These are phyloP conservation scores for Purpureocillium lavendulum DNA, from an alignment of 2,329 filamentous ascomycete genomes.

Conservation along the genomic window DNA sequence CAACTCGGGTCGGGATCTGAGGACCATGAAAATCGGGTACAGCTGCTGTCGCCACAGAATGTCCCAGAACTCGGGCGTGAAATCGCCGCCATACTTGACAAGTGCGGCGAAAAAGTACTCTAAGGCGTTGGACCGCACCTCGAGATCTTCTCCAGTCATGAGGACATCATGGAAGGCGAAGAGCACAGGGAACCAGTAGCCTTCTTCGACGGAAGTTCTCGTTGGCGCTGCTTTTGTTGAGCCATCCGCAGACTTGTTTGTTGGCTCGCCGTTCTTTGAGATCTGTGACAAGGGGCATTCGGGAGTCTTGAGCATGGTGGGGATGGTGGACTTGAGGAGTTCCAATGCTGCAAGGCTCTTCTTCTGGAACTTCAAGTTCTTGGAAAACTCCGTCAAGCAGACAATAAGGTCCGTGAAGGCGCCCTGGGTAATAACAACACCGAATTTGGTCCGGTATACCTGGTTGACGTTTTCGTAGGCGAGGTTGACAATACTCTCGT, in stretches of 20 bases:
- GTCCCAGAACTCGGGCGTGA: constrained; percentile 94
- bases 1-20: constrained; percentile 95
- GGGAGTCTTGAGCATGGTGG: constrained; percentile 89
- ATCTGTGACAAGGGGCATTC: constrained; percentile 83
- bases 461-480: constrained; percentile 95
- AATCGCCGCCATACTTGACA: constrained; percentile 81
- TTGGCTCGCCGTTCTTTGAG: constrained; percentile 26
- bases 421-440: constrained; percentile 90
- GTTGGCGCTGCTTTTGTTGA: constrained; percentile 46
- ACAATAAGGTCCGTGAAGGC: constrained; percentile 95
- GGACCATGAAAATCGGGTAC: constrained; percentile 96
- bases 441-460: constrained; percentile 92
- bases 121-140: constrained; percentile 83
- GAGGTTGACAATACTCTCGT: constrained; percentile 92
- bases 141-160: constrained; percentile 97
- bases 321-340: constrained; percentile 84
- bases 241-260: constrained; percentile 32
- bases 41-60: constrained; percentile 94
- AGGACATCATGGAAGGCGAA: constrained; percentile 98
- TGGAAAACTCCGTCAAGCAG: constrained; percentile 95
- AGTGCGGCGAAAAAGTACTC: constrained; percentile 96
- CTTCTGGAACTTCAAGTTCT: constrained; percentile 98
- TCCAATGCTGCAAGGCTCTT: constrained; percentile 96
- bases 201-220: constrained; percentile 86
- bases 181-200: constrained; percentile 96